Evolutionary conservation across 1,284 basidiomycete genomes (phyloP), one percentile per base, ranked within the genome.

Genomic region (Apiotrichum mycotoxinovorans): DNA sequence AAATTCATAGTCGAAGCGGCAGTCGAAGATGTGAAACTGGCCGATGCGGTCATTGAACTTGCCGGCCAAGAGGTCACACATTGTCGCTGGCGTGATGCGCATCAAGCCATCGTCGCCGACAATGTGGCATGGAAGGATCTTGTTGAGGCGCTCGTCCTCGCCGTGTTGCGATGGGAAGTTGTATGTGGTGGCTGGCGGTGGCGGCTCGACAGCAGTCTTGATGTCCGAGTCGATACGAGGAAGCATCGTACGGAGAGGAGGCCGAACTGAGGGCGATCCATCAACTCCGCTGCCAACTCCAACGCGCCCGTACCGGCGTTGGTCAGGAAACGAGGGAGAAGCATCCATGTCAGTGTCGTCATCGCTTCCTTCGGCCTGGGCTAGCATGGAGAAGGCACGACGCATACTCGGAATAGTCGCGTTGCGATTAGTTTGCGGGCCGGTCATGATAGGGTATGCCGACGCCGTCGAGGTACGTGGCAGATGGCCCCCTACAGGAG

Each of bases 1-100:
- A 74, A 88, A 97, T 79, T 99, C 96, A 72, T 97, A 99, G 64
- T 92, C 91, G 75, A 98, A 99, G 27, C 95, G 89, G 75, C 96
- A 98, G 79, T 99, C 95, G 68, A 99, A 87, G 54, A 99, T 79
- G 61, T 88, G 83, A 73, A 82, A 94, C 46, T 84, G 81, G 41
- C 82, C 80, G 61, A 94, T 85, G 63, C 83, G 78, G 27, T 81
- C 70, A 53, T 84, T 76, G 72, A 84, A 96, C 60, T 78, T 79
- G 27, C 93, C 91, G 52, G 85, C 83, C 38, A 96, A 76, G 18
- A 96, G 79, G 22, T 81, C 79, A 65, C 91, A 83, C 68, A 94
- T 89, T 62, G 93, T 98, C 60, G 84, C 76, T 20, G 83, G 78
- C 27, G 83, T 86, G 63, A 99, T 91, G 61, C 95, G 84, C 86